Conservation (phyloP, 306 rosid species). For the Corylus americana region DNA sequence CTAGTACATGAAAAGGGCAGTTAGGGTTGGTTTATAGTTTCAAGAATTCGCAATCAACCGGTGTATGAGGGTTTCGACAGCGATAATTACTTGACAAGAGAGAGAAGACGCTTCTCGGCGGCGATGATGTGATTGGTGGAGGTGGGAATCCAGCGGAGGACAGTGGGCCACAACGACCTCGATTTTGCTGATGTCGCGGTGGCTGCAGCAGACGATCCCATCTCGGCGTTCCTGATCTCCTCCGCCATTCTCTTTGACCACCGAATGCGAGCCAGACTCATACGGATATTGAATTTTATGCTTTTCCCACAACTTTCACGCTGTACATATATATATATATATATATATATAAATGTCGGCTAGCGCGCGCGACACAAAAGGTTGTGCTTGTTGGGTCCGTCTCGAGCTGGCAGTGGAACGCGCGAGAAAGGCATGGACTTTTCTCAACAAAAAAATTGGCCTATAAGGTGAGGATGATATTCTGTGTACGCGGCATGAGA, state of each 20-base stretch:
- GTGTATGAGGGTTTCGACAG: slow-evolving; percentile 25
- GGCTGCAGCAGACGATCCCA: slow-evolving; percentile 34
- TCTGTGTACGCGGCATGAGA: not conserved
- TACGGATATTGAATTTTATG: not conserved
- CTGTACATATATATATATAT: not conserved
- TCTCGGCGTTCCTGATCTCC: slow-evolving; percentile 44
- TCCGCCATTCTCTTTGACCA: slow-evolving; percentile 56
- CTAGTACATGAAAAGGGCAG: not conserved
- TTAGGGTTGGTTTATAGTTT: too few species aligned
- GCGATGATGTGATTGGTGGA: slow-evolving; percentile 81
- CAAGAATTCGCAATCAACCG: not conserved
- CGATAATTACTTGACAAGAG: slow-evolving; percentile 73
- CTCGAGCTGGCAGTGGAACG: too few species aligned
- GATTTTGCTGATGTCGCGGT: slow-evolving; percentile 19
- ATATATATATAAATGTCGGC: not conserved
- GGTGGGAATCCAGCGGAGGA: slow-evolving; percentile 88
- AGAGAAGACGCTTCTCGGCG: slow-evolving; percentile 92
- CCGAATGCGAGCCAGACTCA: slow-evolving; percentile 57
- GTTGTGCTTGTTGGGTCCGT: too few species aligned
- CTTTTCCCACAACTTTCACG: not conserved
- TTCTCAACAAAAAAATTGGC: too few species aligned
- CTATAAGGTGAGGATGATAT: too few species aligned
- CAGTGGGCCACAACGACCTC: slow-evolving; percentile 69
- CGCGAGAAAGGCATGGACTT: too few species aligned
- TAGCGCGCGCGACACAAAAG: not conserved